Base-by-base conservation (phyloP, 2,329 filamentous ascomycete species). In the Sporothrix pseudoabietina region DNA sequence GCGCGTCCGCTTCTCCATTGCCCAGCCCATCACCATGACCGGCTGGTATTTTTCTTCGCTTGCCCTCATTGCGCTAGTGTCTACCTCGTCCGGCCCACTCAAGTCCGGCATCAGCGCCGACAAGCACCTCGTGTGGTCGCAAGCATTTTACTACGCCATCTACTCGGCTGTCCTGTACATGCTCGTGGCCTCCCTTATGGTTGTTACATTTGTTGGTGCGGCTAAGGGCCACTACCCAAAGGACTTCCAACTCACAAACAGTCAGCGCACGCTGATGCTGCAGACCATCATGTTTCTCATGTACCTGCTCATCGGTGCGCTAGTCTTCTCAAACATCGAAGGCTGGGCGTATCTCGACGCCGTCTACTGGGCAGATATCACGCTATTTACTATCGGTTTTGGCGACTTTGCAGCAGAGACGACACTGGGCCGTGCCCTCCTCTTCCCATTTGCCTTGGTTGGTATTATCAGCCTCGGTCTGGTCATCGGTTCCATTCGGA, bases 221-320 rank as follows among this genome's bases (percentile, higher is more conserved):
- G 87, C 89, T 19, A 78, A 79, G 0, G 84, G 85, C 1, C 91
- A 93, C 77, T 97, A 97, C 78, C 87, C 87, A 7, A 91, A 93
- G 77, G 90, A 94, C 78, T 97, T 97, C 77, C 84, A 87, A 76
- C 85, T 97, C 32, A 94, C 92, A 0, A 88, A 90, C 71, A 91
- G 91, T 75, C 94, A 98, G 80, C 88, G 94, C 10, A 97, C 93
- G 0, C 84, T 98, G 30, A 97, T 98, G 85, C 82, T 97, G 39
- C 94, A 98, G 81, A 97, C 94, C 1, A 97, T 97, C 81, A 84
- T 92, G 72, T 93, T 97, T 79, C 90, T 97, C 70, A 82, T 93
- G 66, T 97, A 96, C 84, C 84, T 98, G 0, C 89, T 92, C 0
- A 82, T 94, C 1, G 94, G 94, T 0, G 93, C 91, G 0, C 87